A percentile compares a stretch with the other conserved stretches of the same genome.
Conservation (phyloP, 108 stramenopile species). For the Aurantiochytrium sp. region DNA sequence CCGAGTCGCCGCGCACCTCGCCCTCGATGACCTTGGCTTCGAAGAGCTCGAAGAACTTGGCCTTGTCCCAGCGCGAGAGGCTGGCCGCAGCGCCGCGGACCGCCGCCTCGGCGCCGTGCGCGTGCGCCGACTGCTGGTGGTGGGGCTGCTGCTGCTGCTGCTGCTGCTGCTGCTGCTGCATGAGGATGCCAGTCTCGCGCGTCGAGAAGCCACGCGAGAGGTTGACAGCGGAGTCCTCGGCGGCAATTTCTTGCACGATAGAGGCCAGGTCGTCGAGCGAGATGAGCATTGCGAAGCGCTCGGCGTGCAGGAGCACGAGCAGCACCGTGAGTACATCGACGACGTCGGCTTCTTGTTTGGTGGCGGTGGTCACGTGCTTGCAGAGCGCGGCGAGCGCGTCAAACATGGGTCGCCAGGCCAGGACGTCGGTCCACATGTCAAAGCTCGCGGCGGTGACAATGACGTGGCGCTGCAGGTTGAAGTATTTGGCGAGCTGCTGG, state of each 20-base stretch:
- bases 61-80: background rate
- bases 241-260: background rate
- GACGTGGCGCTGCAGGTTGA: background rate
- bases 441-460: background rate
- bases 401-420: background rate
- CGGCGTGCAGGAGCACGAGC: background rate
- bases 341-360: background rate
- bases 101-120: background rate
- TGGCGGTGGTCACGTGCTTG: background rate
- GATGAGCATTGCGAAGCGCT: background rate
- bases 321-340: background rate
- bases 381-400: background rate
- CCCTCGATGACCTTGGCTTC: background rate
- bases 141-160: background rate
- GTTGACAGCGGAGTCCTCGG: background rate
- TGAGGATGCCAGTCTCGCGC: background rate
- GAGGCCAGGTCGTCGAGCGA: background rate
- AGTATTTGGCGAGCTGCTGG: background rate
- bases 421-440: background rate
- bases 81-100: background rate
- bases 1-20: background rate
- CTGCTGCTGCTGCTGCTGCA: background rate
- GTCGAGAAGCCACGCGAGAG: background rate
- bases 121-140: background rate
- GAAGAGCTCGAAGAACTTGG: background rate